These are phyloP conservation scores for Fraxinus baroniana DNA, from an alignment of 305 asterid species.

Conservation along the genomic window DNA sequence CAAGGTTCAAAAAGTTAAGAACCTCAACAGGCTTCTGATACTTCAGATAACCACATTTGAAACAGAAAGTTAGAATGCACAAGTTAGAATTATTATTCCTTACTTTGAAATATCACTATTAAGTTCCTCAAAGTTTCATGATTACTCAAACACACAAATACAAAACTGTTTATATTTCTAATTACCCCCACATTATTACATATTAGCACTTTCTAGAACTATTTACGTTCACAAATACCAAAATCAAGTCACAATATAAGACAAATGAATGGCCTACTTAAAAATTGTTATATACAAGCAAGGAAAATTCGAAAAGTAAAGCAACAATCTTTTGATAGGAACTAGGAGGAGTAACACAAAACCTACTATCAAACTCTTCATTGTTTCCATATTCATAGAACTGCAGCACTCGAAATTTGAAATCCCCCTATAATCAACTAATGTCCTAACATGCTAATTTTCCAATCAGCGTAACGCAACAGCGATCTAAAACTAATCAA, in stretches of 20 bases:
- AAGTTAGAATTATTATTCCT: not conserved
- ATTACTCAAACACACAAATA: not conserved
- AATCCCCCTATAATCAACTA: not conserved
- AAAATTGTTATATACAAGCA: not conserved
- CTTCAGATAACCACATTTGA: not conserved
- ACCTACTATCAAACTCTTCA: not conserved
- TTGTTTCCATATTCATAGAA: not conserved
- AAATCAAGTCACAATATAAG: not conserved
- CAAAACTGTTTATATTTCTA: not conserved
- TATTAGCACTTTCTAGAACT: not conserved
- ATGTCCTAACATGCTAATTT: not conserved
- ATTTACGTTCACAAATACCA: not conserved
- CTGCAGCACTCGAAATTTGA: not conserved
- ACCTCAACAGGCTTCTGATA: not conserved
- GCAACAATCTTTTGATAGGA: not conserved
- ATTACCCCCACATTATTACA: not conserved
- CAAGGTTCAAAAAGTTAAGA: not conserved
- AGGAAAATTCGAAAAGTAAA: not conserved
- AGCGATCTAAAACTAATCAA: not conserved
- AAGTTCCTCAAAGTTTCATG: not conserved
- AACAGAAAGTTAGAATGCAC: not conserved
- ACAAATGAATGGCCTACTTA: not conserved
- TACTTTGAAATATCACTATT: not conserved
- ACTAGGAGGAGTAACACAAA: not conserved
- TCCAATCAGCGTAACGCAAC: not conserved